Evolutionary conservation across 176 grass and related monocot species (phyloP), one percentile per base, ranked within the genome.

Genomic region (Musa beccarii): DNA sequence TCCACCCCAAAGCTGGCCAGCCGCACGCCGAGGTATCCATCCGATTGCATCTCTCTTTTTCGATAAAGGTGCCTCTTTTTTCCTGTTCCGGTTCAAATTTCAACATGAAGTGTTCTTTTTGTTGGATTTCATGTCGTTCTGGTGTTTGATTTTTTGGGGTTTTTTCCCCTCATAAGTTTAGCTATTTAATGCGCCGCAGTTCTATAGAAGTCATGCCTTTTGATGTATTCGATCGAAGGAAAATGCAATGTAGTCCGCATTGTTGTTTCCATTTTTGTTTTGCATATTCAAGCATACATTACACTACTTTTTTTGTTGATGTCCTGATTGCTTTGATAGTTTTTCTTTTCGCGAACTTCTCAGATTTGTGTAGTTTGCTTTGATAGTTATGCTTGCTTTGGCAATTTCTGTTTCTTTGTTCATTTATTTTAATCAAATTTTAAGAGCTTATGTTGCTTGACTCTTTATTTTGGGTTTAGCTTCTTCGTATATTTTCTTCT

Each of bases 1-100:
- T 98, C 70, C 90, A 98, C 75, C 95, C 88, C 52, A 93, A 93
- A 59, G 88, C 95, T 9, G 90, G 94, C 51, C 86, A 93, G 34
- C 94, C 90, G 10, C 90, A 97, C 51, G 94, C 90, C 10, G 94
- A 97, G 87, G 93, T 96, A 67, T 51, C 25, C 3, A 19, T 43
- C 67, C 69, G 20, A 11, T 64, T 64, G 8, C 52, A 12, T 29
- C 28, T 28, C 51, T 69, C 65, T 59, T 52, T 61, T 9, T 20
- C 20, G 43, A 23, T 52, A 65, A 14, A 3, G 17, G 17, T 75
- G 2, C 53, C 8, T 57, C 51, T 34, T 52, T 78, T 68, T 63
- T 29, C 13, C 51, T 23, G 12, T n/a, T 2, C 15, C 17, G 11
- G 43, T 74, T 57, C 11, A 6, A 79, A 17, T 77, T 63, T 54